These are phyloP conservation scores for Fusarium newnesense DNA, from an alignment of 2,329 filamentous ascomycete species.

Conservation along the genomic window DNA sequence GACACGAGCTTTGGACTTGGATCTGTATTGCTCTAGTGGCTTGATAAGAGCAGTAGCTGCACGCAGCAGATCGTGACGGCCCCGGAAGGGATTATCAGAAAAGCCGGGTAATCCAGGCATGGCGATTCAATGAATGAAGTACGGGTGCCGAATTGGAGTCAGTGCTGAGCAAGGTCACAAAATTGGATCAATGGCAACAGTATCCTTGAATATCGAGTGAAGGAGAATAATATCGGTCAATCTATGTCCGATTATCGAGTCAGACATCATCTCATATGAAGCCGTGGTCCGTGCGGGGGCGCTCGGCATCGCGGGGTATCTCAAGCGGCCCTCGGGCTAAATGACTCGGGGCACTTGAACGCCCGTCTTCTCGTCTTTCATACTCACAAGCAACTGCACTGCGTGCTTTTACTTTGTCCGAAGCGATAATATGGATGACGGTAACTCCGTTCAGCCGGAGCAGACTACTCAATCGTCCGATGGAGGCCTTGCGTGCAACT, in stretches of 20 bases:
- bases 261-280: no score
- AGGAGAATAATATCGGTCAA: not conserved
- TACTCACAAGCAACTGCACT: not conserved
- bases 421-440: not conserved
- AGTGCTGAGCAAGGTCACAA: not conserved
- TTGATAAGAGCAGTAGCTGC: slow-evolving; percentile 49
- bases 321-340: not conserved
- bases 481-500: slow-evolving; percentile 23
- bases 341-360: not conserved
- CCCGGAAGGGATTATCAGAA: slow-evolving; percentile 52
- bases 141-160: no score
- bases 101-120: slow-evolving; percentile 54
- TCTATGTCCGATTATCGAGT: not conserved
- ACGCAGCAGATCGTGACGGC: slow-evolving; percentile 48
- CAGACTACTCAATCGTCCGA: not conserved
- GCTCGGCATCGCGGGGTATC: not conserved
- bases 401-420: not conserved
- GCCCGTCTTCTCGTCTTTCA: not conserved
- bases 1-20: slow-evolving; percentile 49
- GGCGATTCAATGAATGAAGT: no score
- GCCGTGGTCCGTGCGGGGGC: not conserved
- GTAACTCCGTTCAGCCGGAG: not conserved
- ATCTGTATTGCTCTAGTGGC: slow-evolving; percentile 49
- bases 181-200: not conserved
- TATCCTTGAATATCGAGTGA: not conserved